A percentile compares a stretch with the other conserved stretches of the same genome.
Conservation (phyloP, 176 grass and related monocot genomes). For the Oryza officinalis region DNA sequence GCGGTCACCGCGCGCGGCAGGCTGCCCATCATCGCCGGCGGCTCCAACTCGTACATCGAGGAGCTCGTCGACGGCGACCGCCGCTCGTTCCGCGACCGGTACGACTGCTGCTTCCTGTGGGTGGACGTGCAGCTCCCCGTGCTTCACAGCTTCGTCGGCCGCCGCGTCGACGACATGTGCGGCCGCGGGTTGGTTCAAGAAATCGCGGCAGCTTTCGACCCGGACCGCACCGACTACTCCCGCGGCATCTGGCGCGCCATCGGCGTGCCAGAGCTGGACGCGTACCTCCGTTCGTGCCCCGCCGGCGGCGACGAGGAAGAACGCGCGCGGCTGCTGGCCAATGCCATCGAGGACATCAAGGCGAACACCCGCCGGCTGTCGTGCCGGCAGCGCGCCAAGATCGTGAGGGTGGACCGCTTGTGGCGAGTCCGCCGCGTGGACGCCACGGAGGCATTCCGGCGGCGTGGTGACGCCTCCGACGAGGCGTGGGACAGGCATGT, state of each 20-base stretch:
- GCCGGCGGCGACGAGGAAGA: neutral
- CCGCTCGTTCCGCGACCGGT: neutral
- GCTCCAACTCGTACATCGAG: conserved; percentile 49
- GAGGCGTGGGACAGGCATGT: conserved; percentile 52
- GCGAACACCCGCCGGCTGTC: conserved; percentile 45
- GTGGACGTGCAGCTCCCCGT: conserved; percentile 51
- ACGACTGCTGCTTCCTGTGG: conserved; percentile 45
- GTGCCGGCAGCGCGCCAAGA: neutral
- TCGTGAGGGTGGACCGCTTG: neutral
- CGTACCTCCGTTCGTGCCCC: neutral
- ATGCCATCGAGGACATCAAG: conserved; percentile 1
- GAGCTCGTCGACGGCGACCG: conserved; percentile 15
- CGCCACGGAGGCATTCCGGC: conserved; percentile 50
- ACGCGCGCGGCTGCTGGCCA: neutral
- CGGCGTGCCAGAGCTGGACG: conserved; percentile 8
- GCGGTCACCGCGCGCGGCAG: conserved; percentile 27
- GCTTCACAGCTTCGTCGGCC: conserved; percentile 40
- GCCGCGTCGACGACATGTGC: conserved; percentile 54
- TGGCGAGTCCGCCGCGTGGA: neutral
- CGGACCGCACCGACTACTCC: neutral
- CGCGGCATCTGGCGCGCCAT: conserved; percentile 12
- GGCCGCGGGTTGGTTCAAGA: conserved; percentile 41
- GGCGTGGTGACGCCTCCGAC: neutral
- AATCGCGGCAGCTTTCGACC: conserved; percentile 29
- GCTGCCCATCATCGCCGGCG: conserved; percentile 69